phyloP scores from a whole-genome alignment of 306 rosid genomes.

The Nissolia schottii region DNA sequence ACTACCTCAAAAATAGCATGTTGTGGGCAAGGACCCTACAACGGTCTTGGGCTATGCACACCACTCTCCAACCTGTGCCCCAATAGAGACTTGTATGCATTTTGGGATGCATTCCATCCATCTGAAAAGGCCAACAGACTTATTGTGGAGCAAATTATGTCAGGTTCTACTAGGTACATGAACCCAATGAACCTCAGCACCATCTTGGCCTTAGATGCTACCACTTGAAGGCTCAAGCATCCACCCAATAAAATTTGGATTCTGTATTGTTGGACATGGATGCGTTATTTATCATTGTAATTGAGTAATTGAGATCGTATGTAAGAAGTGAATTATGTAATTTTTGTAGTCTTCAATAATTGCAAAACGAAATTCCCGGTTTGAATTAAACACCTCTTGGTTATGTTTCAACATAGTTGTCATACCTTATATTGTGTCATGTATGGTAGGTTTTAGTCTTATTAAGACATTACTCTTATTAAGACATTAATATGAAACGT shows the following conservation, averaged over 20 bases:
- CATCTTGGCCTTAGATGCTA: conserved; percentile 52
- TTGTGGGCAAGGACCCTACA: conserved; percentile 85
- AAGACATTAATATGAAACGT: too few relatives aligned
- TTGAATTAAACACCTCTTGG: too few relatives aligned
- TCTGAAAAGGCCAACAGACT: conserved; percentile 53
- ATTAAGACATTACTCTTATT: too few relatives aligned
- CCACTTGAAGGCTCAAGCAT: neutral
- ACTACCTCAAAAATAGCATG: conserved; percentile 59
- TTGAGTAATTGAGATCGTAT: too few relatives aligned
- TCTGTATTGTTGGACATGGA: neutral
- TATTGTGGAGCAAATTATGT: conserved; percentile 41
- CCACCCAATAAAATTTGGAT: neutral
- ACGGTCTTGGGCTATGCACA: conserved; percentile 76
- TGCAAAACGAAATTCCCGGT: too few relatives aligned
- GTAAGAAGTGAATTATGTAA: too few relatives aligned
- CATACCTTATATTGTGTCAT: too few relatives aligned
- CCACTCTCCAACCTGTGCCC: conserved; percentile 52
- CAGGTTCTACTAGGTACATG: conserved; percentile 54
- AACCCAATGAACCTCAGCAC: conserved; percentile 79
- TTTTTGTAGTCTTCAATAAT: too few relatives aligned
- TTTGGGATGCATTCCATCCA: conserved; percentile 89
- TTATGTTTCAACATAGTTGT: too few relatives aligned
- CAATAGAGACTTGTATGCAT: conserved; percentile 49
- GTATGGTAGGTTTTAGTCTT: too few relatives aligned
- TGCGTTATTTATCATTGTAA: too few relatives aligned